Evolutionary conservation across 176 grass and related monocot species (phyloP).

Genomic region (Echinochloa phyllopogon): DNA sequence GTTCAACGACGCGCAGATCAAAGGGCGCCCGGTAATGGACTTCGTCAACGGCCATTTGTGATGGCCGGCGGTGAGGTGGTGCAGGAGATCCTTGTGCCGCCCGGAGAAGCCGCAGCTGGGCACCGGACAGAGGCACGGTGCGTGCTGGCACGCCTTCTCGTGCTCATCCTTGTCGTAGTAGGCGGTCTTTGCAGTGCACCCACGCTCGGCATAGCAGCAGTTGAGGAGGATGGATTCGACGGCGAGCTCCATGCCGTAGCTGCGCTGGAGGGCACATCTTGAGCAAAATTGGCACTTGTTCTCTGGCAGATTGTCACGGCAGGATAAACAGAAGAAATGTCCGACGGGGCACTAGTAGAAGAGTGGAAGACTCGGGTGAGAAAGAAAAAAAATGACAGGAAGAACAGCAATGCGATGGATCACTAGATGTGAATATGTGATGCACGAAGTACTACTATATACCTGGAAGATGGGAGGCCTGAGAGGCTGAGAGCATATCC

Average conservation of each 20-base stretch:
- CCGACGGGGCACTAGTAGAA: not conserved
- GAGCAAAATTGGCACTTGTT: not conserved
- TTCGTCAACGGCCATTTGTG: constrained; percentile 1
- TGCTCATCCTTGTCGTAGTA: not conserved
- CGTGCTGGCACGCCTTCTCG: not conserved
- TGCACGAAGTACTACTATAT: no score
- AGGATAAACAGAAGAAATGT: not conserved
- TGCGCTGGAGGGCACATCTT: not conserved
- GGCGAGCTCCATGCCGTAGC: not conserved
- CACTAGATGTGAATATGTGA: not conserved
- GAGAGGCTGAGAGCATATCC: not conserved
- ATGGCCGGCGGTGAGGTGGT: not conserved
- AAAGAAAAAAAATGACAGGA: not conserved
- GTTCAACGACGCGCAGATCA: not conserved
- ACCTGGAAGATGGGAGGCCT: not conserved
- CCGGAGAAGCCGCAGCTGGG: not conserved
- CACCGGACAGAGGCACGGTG: not conserved
- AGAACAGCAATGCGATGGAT: not conserved
- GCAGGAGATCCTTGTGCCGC: not conserved
- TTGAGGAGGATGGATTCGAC: not conserved
- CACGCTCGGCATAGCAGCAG: not conserved
- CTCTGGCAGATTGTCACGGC: not conserved
- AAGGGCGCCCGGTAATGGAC: not conserved
- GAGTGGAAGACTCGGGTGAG: not conserved
- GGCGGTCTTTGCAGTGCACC: not conserved